A percentile compares a stretch with the other conserved stretches of the same genome.
phyloP scores from a whole-genome alignment of 2,329 filamentous ascomycete genomes.

The Pseudopithomyces chartarum region DNA sequence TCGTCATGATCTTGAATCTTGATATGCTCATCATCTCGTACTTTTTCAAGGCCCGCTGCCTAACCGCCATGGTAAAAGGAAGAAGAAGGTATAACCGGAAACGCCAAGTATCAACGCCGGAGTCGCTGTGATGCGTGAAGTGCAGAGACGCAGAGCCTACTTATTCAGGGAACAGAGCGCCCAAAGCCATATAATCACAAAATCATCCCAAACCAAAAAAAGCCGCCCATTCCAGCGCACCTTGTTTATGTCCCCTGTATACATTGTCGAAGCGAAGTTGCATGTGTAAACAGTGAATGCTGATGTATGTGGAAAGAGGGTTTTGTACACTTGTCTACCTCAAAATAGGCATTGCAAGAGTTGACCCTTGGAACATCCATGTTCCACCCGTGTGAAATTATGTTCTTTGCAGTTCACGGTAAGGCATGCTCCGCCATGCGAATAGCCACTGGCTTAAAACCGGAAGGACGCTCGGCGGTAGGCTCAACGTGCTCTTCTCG shows the following conservation, averaged over 20 bases:
- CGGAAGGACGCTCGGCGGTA: constrained; percentile 43
- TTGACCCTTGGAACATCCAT: not conserved
- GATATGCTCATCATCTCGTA: constrained; percentile 35
- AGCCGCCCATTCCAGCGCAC: not conserved
- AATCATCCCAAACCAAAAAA: not conserved
- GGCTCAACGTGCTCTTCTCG: constrained; percentile 41
- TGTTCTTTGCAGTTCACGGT: not conserved
- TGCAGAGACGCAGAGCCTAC: constrained; percentile 15
- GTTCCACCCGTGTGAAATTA: not conserved
- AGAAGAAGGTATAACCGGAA: constrained; percentile 13
- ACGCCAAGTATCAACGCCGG: constrained; percentile 36
- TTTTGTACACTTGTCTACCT: too few relatives aligned
- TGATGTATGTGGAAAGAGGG: too few relatives aligned
- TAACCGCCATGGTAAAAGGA: not conserved
- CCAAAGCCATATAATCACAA: constrained; percentile 3
- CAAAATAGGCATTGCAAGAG: not conserved
- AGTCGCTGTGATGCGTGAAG: constrained; percentile 40
- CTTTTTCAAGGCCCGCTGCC: constrained; percentile 29
- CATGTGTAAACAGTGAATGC: too few relatives aligned
- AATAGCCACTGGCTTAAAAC: constrained; percentile 36
- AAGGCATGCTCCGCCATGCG: constrained; percentile 15
- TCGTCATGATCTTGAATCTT: constrained; percentile 30
- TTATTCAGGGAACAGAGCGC: constrained; percentile 1
- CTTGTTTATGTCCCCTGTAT: not conserved
- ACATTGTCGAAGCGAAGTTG: not conserved